Evolutionary conservation across 169 alveolate species (phyloP).

Genomic region (Cryptosporidium ryanae): DNA sequence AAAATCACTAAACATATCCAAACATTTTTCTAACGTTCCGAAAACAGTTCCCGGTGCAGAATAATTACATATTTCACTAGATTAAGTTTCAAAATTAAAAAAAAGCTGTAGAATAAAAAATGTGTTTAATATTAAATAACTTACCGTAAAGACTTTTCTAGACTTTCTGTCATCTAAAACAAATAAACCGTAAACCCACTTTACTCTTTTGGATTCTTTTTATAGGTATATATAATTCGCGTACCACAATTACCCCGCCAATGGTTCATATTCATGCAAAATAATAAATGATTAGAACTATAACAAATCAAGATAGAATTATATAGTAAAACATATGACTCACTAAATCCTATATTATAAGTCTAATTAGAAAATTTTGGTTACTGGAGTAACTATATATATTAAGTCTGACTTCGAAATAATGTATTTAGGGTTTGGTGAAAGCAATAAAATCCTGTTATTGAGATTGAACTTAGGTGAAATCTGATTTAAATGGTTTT

Average conservation of each 20-base stretch:
- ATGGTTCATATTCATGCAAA: too few species aligned
- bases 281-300: too few species aligned
- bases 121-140: too few species aligned
- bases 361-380: constrained; percentile 6
- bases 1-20: neutral
- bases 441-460: constrained; percentile 28
- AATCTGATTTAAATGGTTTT: neutral
- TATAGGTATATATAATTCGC: too few species aligned
- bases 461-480: constrained; percentile 46
- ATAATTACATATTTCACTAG: constrained; percentile 36
- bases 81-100: neutral
- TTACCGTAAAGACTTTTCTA: constrained; percentile 13
- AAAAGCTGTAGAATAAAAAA: neutral
- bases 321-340: neutral
- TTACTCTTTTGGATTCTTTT: too few species aligned
- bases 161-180: neutral
- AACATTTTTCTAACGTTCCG: constrained; percentile 54
- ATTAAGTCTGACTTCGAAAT: constrained; percentile 41
- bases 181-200: neutral
- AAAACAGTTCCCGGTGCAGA: constrained; percentile 57
- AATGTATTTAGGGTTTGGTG: constrained; percentile 58
- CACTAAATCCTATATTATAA: neutral
- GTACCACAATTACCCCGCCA: too few species aligned
- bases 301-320: too few species aligned
- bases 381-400: constrained; percentile 57